Evolutionary conservation across 169 alveolate species (phyloP), one percentile per base, ranked within the genome.

Genomic region (Plasmodium vivax): DNA sequence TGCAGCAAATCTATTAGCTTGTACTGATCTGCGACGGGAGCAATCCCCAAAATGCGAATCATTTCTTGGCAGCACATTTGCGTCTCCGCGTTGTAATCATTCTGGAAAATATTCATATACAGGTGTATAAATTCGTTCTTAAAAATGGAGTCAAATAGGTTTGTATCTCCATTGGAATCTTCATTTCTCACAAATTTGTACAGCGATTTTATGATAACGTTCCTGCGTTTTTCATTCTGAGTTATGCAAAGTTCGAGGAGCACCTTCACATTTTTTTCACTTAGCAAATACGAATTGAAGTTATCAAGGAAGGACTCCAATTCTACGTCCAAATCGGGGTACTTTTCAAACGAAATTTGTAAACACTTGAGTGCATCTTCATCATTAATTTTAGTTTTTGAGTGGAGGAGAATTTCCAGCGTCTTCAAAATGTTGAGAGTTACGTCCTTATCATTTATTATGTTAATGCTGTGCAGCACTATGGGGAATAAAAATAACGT

Each of bases 401-500:
- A 45, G 30, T 34, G 8, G 2, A 92, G 54, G 51, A 92, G 83
- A n/a, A 92, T 62, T n/a, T 92, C 92, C 71, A 92, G n/a, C 6
- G 92, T 92, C 75, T 92, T 92, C 45, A 92, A 54, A 8, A 92
- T 73, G 43, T 92, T 92, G 14, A 92, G 43, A 30, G 92, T 82
- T 47, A 51, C 58, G 30, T 92, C 81, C 38, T 92, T 92, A 34
- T 92, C 95, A 92, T 81, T 92, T 72, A 92, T 82, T 23, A 92
- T 82, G 58, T 81, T 92, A 47, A 92, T 92, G n/a, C 92, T 92
- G 56, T 92, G 92, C 27, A 92, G 30, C 32, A 82, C 79, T 19
- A 92, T 92, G 14, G 95, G 95, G 62, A 92, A 82, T 71, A 92
- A 74, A 72, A 92, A 92, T 51, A 92, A 72, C 6, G 95, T 92